phyloP scores from a whole-genome alignment of 257 asterid genomes.

The Gentiana macrophylla region DNA sequence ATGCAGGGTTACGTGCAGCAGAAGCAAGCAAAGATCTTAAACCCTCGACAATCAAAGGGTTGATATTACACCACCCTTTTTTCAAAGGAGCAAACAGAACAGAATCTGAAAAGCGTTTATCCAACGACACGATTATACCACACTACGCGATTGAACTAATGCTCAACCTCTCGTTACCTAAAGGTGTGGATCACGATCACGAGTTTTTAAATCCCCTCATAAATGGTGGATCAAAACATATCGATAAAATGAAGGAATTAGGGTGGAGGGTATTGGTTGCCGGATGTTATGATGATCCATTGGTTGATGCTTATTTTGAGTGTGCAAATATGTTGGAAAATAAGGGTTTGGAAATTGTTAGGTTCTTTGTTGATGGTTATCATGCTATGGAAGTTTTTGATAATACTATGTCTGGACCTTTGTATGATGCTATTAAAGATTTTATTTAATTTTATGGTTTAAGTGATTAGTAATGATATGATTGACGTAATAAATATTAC shows the following conservation, averaged over 20 bases:
- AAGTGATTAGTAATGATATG: too few relatives aligned
- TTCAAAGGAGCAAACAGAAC: conserved; percentile 19
- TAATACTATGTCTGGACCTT: conserved; percentile 12
- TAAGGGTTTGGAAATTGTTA: conserved; percentile 17
- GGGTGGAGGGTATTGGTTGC: conserved; percentile 5
- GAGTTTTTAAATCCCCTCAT: conserved; percentile 15
- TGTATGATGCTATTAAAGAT: conserved; percentile 14
- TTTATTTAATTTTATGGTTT: conserved; percentile 4
- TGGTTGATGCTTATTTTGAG: conserved; percentile 8
- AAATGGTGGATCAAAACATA: conserved; percentile 17
- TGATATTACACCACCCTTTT: conserved; percentile 26
- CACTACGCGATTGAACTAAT: conserved; percentile 12
- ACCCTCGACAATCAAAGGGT: conserved; percentile 20
- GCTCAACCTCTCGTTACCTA: conserved; percentile 16
- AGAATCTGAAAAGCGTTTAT: conserved; percentile 13
- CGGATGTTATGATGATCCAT: too few relatives aligned
- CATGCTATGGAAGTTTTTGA: conserved; percentile 35
- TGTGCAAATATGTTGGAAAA: conserved; percentile 26
- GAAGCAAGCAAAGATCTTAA: conserved; percentile 4
- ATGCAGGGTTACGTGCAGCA: conserved; percentile 14
- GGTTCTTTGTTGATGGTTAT: conserved; percentile 26
- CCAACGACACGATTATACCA: conserved; percentile 14
- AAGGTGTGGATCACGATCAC: conserved; percentile 22
- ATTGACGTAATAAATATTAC: too few relatives aligned
- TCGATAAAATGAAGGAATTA: conserved; percentile 11